phyloP scores from a whole-genome alignment of 2,329 filamentous ascomycete genomes.

The Pezicula carpinea region DNA sequence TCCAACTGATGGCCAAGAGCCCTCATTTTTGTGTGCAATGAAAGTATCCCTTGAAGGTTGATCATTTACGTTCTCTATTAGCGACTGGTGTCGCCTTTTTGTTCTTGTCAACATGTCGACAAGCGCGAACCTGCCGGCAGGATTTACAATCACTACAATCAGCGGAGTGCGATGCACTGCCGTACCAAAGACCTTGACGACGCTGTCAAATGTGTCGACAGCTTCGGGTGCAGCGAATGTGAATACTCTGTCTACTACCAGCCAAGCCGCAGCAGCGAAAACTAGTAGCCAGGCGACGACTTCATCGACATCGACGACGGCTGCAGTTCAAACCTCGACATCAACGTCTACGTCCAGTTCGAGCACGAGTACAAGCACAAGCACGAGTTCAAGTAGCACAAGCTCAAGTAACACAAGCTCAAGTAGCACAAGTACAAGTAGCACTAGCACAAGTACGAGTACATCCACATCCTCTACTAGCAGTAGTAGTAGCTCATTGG shows the following conservation, averaged over 20 bases:
- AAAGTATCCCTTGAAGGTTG: slow-evolving; percentile 21
- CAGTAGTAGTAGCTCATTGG: background rate
- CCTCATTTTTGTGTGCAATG: slow-evolving; percentile 10
- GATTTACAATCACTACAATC: slow-evolving; percentile 45
- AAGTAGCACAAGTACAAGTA: background rate
- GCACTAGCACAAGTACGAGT: background rate
- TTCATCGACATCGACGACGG: background rate
- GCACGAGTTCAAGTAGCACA: slow-evolving; percentile 5
- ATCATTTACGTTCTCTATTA: slow-evolving; percentile 17
- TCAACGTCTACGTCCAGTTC: background rate
- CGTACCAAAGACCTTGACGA: slow-evolving; percentile 36
- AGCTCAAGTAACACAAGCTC: slow-evolving; percentile 3
- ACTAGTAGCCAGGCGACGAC: background rate
- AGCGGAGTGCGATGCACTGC: slow-evolving; percentile 50
- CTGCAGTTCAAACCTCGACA: background rate
- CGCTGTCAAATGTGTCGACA: slow-evolving; percentile 4
- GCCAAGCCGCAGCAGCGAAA: slow-evolving; percentile 1
- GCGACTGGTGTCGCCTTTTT: slow-evolving; percentile 22
- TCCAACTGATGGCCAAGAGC: slow-evolving; percentile 23
- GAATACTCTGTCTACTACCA: slow-evolving; percentile 2
- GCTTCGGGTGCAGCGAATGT: slow-evolving; percentile 4
- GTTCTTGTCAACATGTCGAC: slow-evolving; percentile 35
- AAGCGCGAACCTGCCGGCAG: slow-evolving; percentile 34
- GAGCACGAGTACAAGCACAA: background rate
- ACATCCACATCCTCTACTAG: too few relatives aligned